Conservation (phyloP, 768 basidiomycete genomes). For the Steccherinum ochraceum region DNA sequence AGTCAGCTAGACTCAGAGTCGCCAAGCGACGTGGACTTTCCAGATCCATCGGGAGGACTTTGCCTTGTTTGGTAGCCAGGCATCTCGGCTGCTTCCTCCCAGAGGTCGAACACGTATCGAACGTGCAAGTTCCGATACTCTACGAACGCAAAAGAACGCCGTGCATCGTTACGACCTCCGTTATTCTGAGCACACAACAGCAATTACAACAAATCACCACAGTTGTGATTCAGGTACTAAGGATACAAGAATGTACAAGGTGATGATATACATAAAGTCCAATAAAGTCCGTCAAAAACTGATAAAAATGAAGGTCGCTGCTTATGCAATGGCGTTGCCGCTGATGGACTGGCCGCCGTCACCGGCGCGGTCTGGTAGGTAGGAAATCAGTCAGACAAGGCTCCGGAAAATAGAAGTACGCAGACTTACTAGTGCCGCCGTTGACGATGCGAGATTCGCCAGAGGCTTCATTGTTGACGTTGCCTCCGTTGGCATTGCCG, state of each 20-base stretch:
- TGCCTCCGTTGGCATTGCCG: constrained; percentile 1
- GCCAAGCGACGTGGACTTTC: no score
- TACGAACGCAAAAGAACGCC: no score
- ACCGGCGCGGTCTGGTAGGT: not conserved
- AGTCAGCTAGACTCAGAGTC: no score
- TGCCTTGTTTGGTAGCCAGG: no score
- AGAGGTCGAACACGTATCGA: no score
- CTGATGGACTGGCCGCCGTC: not conserved
- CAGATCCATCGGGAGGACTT: no score
- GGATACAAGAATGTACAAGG: not conserved
- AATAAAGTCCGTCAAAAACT: not conserved
- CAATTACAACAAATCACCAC: not conserved
- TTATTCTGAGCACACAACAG: constrained; percentile 6
- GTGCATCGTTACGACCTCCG: no score
- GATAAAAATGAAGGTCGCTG: not conserved
- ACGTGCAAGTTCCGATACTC: no score
- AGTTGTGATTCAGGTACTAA: not conserved
- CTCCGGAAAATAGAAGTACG: not conserved
- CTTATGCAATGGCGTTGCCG: not conserved
- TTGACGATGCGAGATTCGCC: constrained; percentile 5
- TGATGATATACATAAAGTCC: not conserved
- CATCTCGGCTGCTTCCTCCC: no score
- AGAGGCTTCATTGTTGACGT: not conserved
- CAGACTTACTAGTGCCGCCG: constrained; percentile 2
- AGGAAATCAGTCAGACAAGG: not conserved